Percentiles rank a stretch among this genome's conserved stretches.
phyloP scores from a whole-genome alignment of 2,329 filamentous ascomycete species.

The Aureobasidium sp. region DNA sequence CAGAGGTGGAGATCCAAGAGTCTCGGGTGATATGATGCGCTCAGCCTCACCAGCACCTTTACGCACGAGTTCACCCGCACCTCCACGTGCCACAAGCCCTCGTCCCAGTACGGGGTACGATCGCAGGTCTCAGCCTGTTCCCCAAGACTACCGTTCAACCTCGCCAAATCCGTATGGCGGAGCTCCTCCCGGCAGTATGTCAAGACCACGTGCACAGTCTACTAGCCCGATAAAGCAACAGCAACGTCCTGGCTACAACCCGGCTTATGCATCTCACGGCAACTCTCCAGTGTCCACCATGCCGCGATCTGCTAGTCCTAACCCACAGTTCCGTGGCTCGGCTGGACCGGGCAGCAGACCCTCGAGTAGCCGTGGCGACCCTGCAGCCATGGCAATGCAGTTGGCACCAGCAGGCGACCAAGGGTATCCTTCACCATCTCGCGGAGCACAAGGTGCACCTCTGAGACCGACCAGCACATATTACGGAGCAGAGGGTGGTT shows the following conservation, averaged over 20 bases:
- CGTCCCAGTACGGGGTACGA: conserved; percentile 9
- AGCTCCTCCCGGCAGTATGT: conserved; percentile 21
- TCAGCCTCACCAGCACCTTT: conserved; percentile 61
- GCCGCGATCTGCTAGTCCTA: conserved; percentile 34
- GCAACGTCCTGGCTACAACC: conserved; percentile 25
- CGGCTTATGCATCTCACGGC: conserved; percentile 30
- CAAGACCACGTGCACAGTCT: conserved; percentile 33
- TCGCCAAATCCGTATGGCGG: conserved; percentile 59
- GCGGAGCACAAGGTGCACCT: conserved; percentile 23
- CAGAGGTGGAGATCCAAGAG: conserved; percentile 43
- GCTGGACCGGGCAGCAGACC: conserved; percentile 30
- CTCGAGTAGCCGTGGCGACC: conserved; percentile 36
- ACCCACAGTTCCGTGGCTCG: conserved; percentile 22
- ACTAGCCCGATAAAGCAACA: conserved; percentile 36
- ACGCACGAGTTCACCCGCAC: conserved; percentile 45
- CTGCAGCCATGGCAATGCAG: conserved; percentile 38
- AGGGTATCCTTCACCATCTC: conserved; percentile 35
- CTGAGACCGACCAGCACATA: conserved; percentile 39
- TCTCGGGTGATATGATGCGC: conserved; percentile 37
- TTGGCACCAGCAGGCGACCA: conserved; percentile 36
- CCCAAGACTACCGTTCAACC: conserved; percentile 38
- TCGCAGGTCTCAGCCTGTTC: conserved; percentile 31
- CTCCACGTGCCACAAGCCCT: conserved; percentile 5
- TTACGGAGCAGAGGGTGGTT: conserved; percentile 32
- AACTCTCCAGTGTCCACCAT: conserved; percentile 31